Conservation (phyloP, 2,329 filamentous ascomycete species). For the Lithohypha guttulata region DNA sequence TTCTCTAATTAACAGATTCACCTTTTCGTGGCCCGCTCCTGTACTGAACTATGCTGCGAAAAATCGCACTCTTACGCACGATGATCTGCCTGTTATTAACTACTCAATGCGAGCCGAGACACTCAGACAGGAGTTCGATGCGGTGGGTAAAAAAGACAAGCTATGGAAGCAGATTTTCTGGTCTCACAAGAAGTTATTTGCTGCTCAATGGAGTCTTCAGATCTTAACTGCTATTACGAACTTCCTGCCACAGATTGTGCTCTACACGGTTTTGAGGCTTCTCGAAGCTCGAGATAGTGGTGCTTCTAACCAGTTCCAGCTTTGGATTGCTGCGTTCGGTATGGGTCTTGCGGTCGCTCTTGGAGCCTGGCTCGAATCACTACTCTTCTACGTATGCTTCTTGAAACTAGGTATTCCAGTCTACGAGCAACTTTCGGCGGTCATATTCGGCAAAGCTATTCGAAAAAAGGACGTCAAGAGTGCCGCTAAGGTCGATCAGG, state of each 20-base stretch:
- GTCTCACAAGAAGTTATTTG: conserved; percentile 47
- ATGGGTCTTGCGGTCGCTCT: conserved; percentile 51
- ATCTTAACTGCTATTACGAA: conserved; percentile 46
- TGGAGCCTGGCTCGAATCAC: conserved; percentile 49
- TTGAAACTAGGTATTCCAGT: conserved; percentile 54
- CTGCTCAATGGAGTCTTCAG: conserved; percentile 50
- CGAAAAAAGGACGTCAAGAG: conserved; percentile 66
- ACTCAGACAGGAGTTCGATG: conserved; percentile 40
- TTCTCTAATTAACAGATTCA: conserved; percentile 51
- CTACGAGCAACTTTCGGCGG: conserved; percentile 56
- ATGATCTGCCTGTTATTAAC: conserved; percentile 52
- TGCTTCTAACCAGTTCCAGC: conserved; percentile 38
- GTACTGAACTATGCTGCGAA: conserved; percentile 46
- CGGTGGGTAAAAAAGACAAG: conserved; percentile 26
- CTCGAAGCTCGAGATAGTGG: conserved; percentile 47
- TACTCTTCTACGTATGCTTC: conserved; percentile 57
- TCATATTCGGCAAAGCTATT: conserved; percentile 69
- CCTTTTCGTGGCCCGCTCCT: conserved; percentile 52
- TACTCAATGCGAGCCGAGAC: conserved; percentile 43
- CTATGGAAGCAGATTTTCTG: conserved; percentile 52
- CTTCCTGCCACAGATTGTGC: conserved; percentile 59
- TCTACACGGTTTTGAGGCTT: conserved; percentile 53
- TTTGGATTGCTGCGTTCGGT: conserved; percentile 58
- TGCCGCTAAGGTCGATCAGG: conserved; percentile 25
- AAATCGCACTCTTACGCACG: conserved; percentile 50